These are phyloP conservation scores for Mycena metata DNA, from an alignment of 768 basidiomycete genomes.

Conservation along the genomic window DNA sequence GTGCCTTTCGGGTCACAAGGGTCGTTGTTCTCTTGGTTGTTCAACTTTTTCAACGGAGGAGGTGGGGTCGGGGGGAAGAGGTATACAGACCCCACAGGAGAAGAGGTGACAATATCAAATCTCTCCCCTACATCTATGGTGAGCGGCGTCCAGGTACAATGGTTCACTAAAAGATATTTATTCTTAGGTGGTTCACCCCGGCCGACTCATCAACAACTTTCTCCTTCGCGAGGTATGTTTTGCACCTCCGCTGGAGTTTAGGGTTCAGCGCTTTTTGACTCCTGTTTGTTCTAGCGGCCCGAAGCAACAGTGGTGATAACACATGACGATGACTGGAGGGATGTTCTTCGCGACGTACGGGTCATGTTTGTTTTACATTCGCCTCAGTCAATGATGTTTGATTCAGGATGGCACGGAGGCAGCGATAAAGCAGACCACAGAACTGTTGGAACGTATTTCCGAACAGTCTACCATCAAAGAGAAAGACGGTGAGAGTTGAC, in stretches of 20 bases:
- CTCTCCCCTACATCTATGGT: neutral
- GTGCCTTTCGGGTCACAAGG: conserved; percentile 5
- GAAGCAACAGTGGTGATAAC: conserved; percentile 13
- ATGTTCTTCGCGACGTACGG: conserved; percentile 9
- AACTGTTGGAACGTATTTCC: neutral
- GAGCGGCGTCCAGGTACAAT: neutral
- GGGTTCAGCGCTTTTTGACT: neutral
- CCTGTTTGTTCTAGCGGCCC: neutral
- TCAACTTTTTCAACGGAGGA: neutral
- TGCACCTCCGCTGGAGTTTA: neutral
- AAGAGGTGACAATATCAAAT: neutral
- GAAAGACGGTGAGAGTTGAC: neutral
- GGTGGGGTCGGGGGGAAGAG: neutral
- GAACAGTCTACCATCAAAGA: conserved; percentile 3
- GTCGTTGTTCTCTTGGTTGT: neutral
- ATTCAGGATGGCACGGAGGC: conserved; percentile 5
- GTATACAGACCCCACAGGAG: neutral
- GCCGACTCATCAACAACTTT: neutral
- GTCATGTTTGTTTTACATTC: neutral
- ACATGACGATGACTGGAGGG: conserved; percentile 26
- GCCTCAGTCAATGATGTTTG: neutral
- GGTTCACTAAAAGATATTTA: no score
- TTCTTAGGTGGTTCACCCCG: neutral
- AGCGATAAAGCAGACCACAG: neutral
- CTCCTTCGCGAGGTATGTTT: neutral